These are phyloP conservation scores for Pseudopyricularia javanii DNA, from an alignment of 2,329 filamentous ascomycete species.

Conservation along the genomic window DNA sequence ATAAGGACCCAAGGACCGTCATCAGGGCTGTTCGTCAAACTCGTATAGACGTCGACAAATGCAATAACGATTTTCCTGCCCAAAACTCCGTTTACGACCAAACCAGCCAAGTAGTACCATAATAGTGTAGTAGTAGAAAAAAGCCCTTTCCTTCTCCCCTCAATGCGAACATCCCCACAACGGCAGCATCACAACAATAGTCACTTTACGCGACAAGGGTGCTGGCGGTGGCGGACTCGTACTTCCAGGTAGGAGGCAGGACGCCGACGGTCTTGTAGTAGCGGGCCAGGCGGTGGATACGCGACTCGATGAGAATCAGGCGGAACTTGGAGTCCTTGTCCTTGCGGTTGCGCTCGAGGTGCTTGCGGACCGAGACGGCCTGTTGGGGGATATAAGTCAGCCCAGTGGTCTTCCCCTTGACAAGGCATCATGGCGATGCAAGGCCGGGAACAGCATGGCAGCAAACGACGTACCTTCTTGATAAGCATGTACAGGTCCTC, in stretches of 20 bases:
- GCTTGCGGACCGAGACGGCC: slow-evolving; percentile 98
- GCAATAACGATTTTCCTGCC: neutral
- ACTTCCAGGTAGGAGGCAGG: slow-evolving; percentile 90
- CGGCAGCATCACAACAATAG: slow-evolving; percentile 11
- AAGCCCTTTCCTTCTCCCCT: neutral
- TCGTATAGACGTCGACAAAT: neutral
- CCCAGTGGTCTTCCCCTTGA: neutral
- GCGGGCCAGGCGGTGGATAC: slow-evolving; percentile 97
- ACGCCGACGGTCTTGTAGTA: slow-evolving; percentile 88
- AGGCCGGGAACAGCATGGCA: neutral
- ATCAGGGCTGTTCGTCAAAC: neutral
- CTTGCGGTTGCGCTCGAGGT: slow-evolving; percentile 99
- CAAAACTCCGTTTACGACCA: slow-evolving; percentile 2
- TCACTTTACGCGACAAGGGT: slow-evolving; percentile 75
- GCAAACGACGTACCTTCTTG: slow-evolving; percentile 68
- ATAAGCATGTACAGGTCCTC: slow-evolving; percentile 99
- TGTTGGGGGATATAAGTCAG: slow-evolving; percentile 20
- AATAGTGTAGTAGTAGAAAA: neutral
- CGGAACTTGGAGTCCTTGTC: slow-evolving; percentile 99
- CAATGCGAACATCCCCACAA: slow-evolving; percentile 5
- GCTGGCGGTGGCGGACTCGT: slow-evolving; percentile 94
- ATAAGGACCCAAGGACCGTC: neutral
- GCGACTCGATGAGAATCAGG: slow-evolving; percentile 99
- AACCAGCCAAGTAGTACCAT: neutral
- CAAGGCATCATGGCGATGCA: neutral